These are phyloP conservation scores for Lodderomyces pseudojiufengensis DNA, from an alignment of 1,139 yeast species.

Conservation along the genomic window DNA sequence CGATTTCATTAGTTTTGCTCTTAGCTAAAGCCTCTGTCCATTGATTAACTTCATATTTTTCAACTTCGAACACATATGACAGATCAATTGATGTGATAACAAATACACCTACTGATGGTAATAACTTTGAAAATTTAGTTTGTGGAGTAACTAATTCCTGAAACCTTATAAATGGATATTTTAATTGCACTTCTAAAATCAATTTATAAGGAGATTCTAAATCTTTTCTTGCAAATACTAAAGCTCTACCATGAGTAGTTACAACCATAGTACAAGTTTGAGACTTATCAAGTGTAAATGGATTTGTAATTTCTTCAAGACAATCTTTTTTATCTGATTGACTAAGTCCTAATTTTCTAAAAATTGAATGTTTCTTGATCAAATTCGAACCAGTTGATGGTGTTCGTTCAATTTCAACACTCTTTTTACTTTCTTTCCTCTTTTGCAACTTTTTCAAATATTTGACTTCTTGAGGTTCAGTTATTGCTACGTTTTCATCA, in stretches of 20 bases:
- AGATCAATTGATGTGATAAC: constrained; percentile 48
- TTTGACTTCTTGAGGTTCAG: constrained; percentile 25
- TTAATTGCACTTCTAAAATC: constrained; percentile 47
- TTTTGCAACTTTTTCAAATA: constrained; percentile 8
- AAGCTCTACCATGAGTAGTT: constrained; percentile 55
- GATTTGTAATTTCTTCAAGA: constrained; percentile 17
- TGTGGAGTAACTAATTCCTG: constrained; percentile 48
- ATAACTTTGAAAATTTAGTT: constrained; percentile 25
- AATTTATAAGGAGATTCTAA: constrained; percentile 32
- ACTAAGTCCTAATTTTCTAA: constrained; percentile 30
- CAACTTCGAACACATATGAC: constrained; percentile 57
- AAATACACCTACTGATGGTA: constrained; percentile 47
- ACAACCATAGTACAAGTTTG: constrained; percentile 47
- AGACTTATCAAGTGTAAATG: constrained; percentile 32
- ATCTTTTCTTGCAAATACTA: constrained; percentile 42
- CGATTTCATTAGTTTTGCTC: constrained; percentile 45
- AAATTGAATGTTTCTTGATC: constrained; percentile 17
- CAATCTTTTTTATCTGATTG: constrained; percentile 15
- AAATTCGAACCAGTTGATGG: constrained; percentile 7
- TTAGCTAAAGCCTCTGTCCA: constrained; percentile 58
- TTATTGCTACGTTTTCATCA: constrained; percentile 31
- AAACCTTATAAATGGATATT: constrained; percentile 46
- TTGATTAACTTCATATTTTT: constrained; percentile 44
- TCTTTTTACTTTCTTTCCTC: constrained; percentile 11
- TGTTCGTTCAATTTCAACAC: constrained; percentile 9